Percentiles rank a stretch among this genome's conserved stretches.
Evolutionary conservation across 2,329 filamentous ascomycete genomes (phyloP).

Genomic region (Diaporthe vexans): DNA sequence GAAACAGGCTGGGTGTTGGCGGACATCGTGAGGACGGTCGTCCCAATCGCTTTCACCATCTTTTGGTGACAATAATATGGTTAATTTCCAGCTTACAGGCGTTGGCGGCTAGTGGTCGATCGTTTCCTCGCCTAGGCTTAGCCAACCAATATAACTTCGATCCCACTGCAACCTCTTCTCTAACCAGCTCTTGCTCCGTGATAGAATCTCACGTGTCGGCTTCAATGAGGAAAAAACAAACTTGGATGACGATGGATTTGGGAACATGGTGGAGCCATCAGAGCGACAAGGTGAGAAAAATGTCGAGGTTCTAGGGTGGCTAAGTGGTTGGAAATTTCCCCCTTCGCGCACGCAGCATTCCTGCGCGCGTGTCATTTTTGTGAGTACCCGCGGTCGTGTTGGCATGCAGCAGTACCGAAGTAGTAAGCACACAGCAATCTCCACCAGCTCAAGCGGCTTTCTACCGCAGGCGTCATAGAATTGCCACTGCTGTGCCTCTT

Average conservation of each 20-base stretch:
- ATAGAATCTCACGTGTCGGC: not conserved
- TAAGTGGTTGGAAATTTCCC: slow-evolving; percentile 36
- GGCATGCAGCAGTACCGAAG: slow-evolving; percentile 35
- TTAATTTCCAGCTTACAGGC: slow-evolving; percentile 18
- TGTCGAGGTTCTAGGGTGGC: slow-evolving; percentile 33
- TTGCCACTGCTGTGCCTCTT: slow-evolving; percentile 2
- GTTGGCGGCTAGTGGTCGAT: slow-evolving; percentile 33
- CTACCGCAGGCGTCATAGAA: slow-evolving; percentile 17
- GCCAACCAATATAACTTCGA: slow-evolving; percentile 18
- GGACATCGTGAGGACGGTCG: slow-evolving; percentile 34
- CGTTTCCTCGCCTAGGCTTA: slow-evolving; percentile 28
- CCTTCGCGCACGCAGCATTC: slow-evolving; percentile 35
- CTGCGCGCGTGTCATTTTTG: slow-evolving; percentile 18
- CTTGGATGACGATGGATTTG: not conserved
- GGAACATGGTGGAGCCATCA: not conserved
- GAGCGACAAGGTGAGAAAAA: slow-evolving; percentile 14
- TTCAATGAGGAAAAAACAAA: not conserved
- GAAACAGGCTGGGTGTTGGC: slow-evolving; percentile 48
- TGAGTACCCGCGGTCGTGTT: slow-evolving; percentile 35
- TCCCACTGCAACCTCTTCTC: slow-evolving; percentile 29
- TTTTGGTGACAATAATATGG: slow-evolving; percentile 13
- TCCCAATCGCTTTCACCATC: not conserved
- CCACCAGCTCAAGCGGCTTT: slow-evolving; percentile 19
- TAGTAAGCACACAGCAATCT: slow-evolving; percentile 33
- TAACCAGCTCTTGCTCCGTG: slow-evolving; percentile 24